Evolutionary conservation across 257 asterid genomes (phyloP).

Genomic region (Coffea canephora): DNA sequence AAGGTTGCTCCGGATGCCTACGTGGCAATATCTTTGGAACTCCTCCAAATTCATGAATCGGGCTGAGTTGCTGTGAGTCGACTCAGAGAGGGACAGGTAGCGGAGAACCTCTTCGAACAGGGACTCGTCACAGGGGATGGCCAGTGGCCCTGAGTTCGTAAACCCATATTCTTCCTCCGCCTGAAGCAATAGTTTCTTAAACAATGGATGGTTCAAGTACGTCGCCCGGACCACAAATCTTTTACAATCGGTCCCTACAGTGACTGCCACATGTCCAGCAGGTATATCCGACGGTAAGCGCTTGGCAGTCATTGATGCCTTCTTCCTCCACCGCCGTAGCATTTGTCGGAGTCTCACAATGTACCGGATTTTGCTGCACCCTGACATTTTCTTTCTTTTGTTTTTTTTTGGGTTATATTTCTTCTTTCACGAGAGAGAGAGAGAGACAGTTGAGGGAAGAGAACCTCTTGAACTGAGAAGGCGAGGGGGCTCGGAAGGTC

Average conservation of each 20-base stretch:
- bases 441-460: not conserved
- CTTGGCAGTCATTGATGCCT: slow-evolving; percentile 32
- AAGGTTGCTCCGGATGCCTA: slow-evolving; percentile 25
- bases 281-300: slow-evolving; percentile 42
- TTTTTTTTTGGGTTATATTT: not conserved
- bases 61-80: slow-evolving; percentile 6
- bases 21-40: slow-evolving; percentile 34
- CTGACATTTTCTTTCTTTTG: slow-evolving; percentile 23
- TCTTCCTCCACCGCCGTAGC: slow-evolving; percentile 51
- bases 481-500: slow-evolving; percentile 19
- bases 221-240: slow-evolving; percentile 47
- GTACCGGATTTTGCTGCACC: slow-evolving; percentile 45
- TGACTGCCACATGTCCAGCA: slow-evolving; percentile 48
- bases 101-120: slow-evolving; percentile 42
- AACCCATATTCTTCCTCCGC: slow-evolving; percentile 65
- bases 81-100: slow-evolving; percentile 35
- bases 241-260: slow-evolving; percentile 34
- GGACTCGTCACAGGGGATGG: slow-evolving; percentile 56
- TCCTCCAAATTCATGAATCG: slow-evolving; percentile 28
- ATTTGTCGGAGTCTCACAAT: slow-evolving; percentile 51
- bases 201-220: slow-evolving; percentile 50
- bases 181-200: slow-evolving; percentile 40
- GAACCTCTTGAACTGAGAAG: not conserved
- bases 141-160: slow-evolving; percentile 44
- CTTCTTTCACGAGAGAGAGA: not conserved